phyloP scores from a whole-genome alignment of 352 stramenopile species.

The Phytophthora melonis region DNA sequence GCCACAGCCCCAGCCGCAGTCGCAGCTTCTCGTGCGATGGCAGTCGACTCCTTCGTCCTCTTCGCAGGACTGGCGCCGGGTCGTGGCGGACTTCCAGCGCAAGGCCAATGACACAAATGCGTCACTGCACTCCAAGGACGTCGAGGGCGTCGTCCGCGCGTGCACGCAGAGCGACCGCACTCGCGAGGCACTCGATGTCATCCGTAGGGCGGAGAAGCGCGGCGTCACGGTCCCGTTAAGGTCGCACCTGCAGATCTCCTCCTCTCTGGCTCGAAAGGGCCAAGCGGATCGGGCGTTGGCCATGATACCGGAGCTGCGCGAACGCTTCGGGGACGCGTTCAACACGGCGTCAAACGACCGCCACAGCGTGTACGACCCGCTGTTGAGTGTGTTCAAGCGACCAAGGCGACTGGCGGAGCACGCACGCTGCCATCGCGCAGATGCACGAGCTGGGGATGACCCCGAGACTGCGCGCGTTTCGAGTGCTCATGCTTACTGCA shows the following conservation, averaged over 20 bases:
- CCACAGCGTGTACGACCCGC: conserved; percentile 52
- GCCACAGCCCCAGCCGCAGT: conserved; percentile 11
- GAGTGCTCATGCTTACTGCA: conserved; percentile 66
- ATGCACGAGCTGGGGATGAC: conserved; percentile 66
- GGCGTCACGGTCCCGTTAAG: conserved; percentile 44
- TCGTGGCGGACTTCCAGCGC: conserved; percentile 58
- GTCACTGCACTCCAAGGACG: conserved; percentile 28
- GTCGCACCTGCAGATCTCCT: conserved; percentile 60
- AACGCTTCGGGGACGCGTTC: conserved; percentile 34
- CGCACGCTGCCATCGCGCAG: conserved; percentile 63
- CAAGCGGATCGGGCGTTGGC: conserved; percentile 55
- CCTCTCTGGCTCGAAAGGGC: conserved; percentile 57
- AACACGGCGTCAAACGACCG: conserved; percentile 14
- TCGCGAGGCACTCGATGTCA: conserved; percentile 61
- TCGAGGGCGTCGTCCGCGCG: conserved; percentile 44
- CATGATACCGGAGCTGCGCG: conserved; percentile 41
- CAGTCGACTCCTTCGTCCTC: conserved; percentile 3
- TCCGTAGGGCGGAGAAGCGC: conserved; percentile 48
- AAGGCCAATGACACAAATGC: conserved; percentile 28
- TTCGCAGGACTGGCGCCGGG: conserved; percentile 52
- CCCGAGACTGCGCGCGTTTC: conserved; percentile 63
- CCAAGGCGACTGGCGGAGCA: conserved; percentile 69
- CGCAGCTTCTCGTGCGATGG: conserved; percentile 13
- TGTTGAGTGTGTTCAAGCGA: conserved; percentile 67
- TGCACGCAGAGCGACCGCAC: conserved; percentile 57